Evolutionary conservation across 306 rosid genomes (phyloP).

Genomic region (Psophocarpus tetragonolobus): DNA sequence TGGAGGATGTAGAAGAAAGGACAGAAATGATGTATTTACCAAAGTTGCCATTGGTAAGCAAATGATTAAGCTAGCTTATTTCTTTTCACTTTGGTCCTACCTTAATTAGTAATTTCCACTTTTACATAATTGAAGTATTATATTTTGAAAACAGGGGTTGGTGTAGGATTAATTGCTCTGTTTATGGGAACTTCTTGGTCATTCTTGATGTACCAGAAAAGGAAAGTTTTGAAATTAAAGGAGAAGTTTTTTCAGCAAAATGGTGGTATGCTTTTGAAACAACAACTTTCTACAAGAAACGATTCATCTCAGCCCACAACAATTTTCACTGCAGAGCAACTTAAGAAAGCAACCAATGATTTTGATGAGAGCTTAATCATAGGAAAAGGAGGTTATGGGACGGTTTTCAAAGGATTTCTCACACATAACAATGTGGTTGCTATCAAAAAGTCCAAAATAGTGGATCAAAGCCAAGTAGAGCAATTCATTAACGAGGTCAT

Average conservation of each 20-base stretch:
- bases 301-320: neutral
- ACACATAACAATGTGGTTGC: neutral
- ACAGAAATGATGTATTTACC: neutral
- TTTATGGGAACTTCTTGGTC: neutral
- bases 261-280: constrained; percentile 40
- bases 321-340: neutral
- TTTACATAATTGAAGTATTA: neutral
- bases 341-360: neutral
- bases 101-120: neutral
- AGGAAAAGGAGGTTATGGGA: neutral
- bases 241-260: constrained; percentile 39
- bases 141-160: constrained; percentile 24
- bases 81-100: neutral
- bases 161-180: neutral
- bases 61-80: neutral
- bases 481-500: constrained; percentile 29
- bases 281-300: constrained; percentile 6
- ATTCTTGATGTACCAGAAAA: constrained; percentile 26
- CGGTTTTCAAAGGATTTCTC: neutral
- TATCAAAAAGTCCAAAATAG: neutral
- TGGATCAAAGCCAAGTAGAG: neutral
- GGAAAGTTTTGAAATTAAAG: neutral
- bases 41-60: neutral
- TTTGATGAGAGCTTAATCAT: neutral
- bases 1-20: neutral